Conservation (phyloP, 352 stramenopile genomes). For the Pythium apleroticum region DNA sequence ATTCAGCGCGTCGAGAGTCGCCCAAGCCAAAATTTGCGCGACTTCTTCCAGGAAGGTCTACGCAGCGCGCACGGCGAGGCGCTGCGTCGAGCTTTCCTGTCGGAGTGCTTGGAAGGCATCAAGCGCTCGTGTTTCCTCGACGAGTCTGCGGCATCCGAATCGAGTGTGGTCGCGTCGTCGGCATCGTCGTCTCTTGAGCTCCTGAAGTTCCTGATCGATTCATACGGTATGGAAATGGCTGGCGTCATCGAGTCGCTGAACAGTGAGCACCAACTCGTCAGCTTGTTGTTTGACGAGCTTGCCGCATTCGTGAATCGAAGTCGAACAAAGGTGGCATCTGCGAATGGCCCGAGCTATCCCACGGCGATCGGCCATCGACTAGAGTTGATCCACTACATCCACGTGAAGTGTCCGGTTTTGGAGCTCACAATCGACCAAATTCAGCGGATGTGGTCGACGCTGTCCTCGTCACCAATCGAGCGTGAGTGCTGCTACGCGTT, state of each 20-base stretch:
- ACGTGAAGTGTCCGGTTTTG: slow-evolving; percentile 76
- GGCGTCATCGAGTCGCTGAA: slow-evolving; percentile 73
- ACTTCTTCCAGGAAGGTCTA: slow-evolving; percentile 84
- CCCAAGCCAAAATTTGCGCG: slow-evolving; percentile 60
- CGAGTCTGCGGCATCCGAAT: slow-evolving; percentile 20
- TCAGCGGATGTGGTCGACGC: slow-evolving; percentile 66
- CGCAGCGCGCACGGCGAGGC: slow-evolving; percentile 69
- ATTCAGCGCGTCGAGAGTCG: slow-evolving; percentile 73
- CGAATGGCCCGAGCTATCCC: slow-evolving; percentile 40
- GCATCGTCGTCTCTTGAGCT: slow-evolving; percentile 78
- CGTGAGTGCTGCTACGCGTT: slow-evolving; percentile 83
- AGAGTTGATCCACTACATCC: slow-evolving; percentile 86
- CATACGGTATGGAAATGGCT: slow-evolving; percentile 69
- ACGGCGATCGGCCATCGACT: slow-evolving; percentile 79
- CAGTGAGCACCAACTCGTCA: slow-evolving; percentile 66
- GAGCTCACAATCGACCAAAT: slow-evolving; percentile 78
- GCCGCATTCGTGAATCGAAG: slow-evolving; percentile 71
- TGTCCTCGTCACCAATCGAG: slow-evolving; percentile 75
- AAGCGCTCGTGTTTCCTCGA: slow-evolving; percentile 65
- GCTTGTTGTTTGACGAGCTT: slow-evolving; percentile 83
- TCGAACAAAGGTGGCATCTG: slow-evolving; percentile 39
- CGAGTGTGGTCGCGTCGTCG: slow-evolving; percentile 32
- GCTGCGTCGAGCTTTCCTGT: slow-evolving; percentile 66
- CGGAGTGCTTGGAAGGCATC: slow-evolving; percentile 75
- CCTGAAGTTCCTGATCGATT: slow-evolving; percentile 87